phyloP scores from a whole-genome alignment of 805 yeast genomes.

The Starmerella bombicola region DNA sequence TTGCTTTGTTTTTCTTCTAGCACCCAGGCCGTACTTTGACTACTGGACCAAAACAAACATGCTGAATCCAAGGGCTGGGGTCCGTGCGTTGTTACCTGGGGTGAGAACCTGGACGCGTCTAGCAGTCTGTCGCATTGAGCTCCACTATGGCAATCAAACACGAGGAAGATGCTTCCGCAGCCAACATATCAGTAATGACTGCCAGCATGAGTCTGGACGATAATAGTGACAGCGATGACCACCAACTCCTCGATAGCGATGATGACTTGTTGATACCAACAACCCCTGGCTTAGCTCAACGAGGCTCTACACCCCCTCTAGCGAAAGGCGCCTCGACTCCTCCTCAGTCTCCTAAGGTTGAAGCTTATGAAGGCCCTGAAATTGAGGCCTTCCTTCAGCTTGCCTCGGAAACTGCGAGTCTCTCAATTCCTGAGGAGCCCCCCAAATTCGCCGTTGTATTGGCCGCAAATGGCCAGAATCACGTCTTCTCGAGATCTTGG shows the following conservation, averaged over 20 bases:
- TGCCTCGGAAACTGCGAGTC: neutral
- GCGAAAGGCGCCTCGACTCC: neutral
- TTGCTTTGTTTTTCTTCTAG: too few species aligned
- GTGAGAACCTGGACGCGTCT: too few species aligned
- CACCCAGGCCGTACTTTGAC: too few species aligned
- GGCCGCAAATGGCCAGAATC: constrained; percentile 59
- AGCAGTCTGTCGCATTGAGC: too few species aligned
- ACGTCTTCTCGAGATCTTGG: constrained; percentile 66
- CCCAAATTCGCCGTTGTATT: constrained; percentile 34
- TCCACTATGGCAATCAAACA: neutral
- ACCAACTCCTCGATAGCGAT: neutral
- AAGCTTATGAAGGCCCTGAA: neutral
- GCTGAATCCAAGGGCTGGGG: too few species aligned
- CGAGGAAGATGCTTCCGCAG: constrained; percentile 4
- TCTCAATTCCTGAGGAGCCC: neutral
- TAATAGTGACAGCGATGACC: neutral
- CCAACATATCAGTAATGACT: constrained; percentile 3
- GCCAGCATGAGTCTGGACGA: constrained; percentile 11
- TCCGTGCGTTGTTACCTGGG: too few species aligned
- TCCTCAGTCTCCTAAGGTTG: neutral
- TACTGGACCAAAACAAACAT: too few species aligned
- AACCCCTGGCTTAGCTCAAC: neutral
- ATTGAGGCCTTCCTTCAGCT: constrained; percentile 1
- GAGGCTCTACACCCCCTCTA: neutral
- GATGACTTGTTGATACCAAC: neutral